Base-by-base conservation (phyloP, 2,329 filamentous ascomycete genomes). In the Neonectria coccinea region DNA sequence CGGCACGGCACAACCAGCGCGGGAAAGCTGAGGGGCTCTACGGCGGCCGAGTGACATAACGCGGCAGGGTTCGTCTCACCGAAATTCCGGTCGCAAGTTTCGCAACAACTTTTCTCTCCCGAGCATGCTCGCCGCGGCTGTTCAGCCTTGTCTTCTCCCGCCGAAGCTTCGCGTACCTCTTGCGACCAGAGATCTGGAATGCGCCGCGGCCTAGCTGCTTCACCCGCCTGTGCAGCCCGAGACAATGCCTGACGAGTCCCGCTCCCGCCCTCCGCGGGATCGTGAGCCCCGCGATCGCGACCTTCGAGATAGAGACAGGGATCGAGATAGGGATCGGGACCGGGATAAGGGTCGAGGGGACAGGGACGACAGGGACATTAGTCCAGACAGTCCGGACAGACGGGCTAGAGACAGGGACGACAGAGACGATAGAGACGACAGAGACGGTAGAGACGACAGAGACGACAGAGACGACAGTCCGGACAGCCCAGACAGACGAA, bases 21-120 rank as follows among this genome's bases (percentile, higher is more conserved):
- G 50, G 53, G 59, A 62, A 59, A 67, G 65, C 65, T 73, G 70
- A 71, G 70, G 70, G 70, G 70, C 70, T 72, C 56, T 58, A 62
- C 36, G 63, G 61, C 60, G 55, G 61, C 57, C 61, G 62, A 56
- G 65, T 62, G 56, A 67, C 65, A 64, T 67, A 64, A 64, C 66
- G 56, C 61, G 56, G 56, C 61, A 56, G 41, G 31, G 50, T 31
- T 39, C 52, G 45, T 55, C 56, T 50, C 52, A 55, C 56, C 61
- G 31, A 62, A 48, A 27, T 57, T 56, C 14, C 36, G 5, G 36
- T 39, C 36, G 36, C 36, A 31, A 11, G 18, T 31, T 29, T 33
- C 29, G 48, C 48, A 51, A 51, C 18, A n/a, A 22, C n/a, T n/a
- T 33, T 25, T 25, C 25, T 25, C 25, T 51, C 48, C 48, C 48